phyloP scores from a whole-genome alignment of 345 rosid genomes.

The Hevea brasiliensis region DNA sequence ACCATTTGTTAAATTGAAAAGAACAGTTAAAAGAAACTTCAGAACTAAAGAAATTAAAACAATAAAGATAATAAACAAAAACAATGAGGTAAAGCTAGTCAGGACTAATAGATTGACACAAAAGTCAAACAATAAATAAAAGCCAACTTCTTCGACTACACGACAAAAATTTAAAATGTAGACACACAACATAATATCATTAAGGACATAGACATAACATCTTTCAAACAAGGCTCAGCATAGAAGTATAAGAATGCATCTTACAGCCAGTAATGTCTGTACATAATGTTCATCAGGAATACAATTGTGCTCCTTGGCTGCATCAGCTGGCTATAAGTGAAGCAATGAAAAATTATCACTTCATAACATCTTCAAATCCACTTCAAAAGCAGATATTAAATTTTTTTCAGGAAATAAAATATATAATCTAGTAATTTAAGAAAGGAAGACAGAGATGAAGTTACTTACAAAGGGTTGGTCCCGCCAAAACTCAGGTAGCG shows the following conservation, averaged over 20 bases:
- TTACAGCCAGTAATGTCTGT: slow-evolving; percentile 87
- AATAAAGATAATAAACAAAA: not conserved
- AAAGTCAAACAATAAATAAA: slow-evolving; percentile 2
- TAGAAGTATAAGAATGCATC: slow-evolving; percentile 24
- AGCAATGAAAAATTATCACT: not conserved
- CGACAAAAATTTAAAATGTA: not conserved
- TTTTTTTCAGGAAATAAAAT: not conserved
- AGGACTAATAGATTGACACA: not conserved
- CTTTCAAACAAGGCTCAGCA: not conserved
- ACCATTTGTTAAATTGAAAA: not conserved
- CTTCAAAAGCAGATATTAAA: not conserved
- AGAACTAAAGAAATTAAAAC: not conserved
- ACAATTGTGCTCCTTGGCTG: slow-evolving; percentile 85
- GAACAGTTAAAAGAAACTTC: not conserved
- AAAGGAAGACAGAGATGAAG: not conserved
- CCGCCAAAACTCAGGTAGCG: slow-evolving; percentile 94
- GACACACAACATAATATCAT: not conserved
- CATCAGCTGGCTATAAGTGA: slow-evolving; percentile 67
- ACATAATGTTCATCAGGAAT: slow-evolving; percentile 98
- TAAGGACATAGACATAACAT: too few species aligned
- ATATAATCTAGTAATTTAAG: not conserved
- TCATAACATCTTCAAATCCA: not conserved
- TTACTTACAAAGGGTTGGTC: slow-evolving; percentile 76
- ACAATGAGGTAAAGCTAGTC: not conserved
- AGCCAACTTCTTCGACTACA: not conserved